Evolutionary conservation across 169 alveolate genomes (phyloP).

Genomic region (Plasmodium malariae): DNA sequence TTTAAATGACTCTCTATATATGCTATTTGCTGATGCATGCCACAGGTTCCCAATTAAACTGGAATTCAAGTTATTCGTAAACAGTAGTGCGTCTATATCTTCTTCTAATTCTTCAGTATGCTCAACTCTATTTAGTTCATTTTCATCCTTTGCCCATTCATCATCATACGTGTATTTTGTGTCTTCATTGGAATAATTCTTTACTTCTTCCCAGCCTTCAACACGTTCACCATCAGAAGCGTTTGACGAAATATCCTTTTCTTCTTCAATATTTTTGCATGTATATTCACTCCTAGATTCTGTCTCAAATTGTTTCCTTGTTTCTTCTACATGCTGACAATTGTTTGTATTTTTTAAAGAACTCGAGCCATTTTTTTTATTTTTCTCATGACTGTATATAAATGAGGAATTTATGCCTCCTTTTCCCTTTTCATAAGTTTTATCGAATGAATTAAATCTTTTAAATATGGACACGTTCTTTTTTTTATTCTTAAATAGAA

Average conservation of each 20-base stretch:
- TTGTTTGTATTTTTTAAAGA: background rate
- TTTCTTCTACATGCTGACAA: conserved; percentile 2
- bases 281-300: background rate
- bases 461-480: conserved; percentile 2
- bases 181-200: background rate
- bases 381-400: background rate
- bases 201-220: background rate
- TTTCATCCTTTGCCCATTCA: background rate
- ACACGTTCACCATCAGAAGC: background rate
- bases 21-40: conserved; percentile 76
- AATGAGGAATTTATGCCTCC: conserved; percentile 2
- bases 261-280: background rate
- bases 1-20: conserved; percentile 16
- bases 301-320: background rate
- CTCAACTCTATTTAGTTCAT: background rate
- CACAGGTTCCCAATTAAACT: conserved; percentile 70
- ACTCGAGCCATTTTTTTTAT: background rate
- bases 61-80: conserved; percentile 60
- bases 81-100: conserved; percentile 56
- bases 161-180: background rate
- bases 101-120: conserved; percentile 49
- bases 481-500: conserved; percentile 29
- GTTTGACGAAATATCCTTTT: background rate
- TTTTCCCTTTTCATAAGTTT: conserved; percentile 11
- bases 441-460: conserved; percentile 18